Conservation (phyloP, 2,329 filamentous ascomycete species). For the Thielaviopsis musarum region DNA sequence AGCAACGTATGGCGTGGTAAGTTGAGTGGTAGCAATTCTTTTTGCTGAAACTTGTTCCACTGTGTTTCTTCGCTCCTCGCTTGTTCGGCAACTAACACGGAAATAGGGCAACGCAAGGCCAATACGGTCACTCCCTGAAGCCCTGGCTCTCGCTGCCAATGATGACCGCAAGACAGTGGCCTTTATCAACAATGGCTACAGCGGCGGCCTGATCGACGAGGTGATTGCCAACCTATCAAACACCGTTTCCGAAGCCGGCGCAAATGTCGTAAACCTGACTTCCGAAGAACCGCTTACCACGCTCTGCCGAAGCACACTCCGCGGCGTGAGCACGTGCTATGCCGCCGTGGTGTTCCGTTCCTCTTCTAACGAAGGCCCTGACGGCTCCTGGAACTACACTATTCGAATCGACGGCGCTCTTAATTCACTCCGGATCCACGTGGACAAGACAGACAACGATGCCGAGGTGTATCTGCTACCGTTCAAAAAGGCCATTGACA, state of each 20-base stretch:
- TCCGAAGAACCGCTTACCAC: slow-evolving; percentile 40
- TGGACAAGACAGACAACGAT: slow-evolving; percentile 51
- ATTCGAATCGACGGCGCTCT: slow-evolving; percentile 60
- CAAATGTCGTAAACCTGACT: slow-evolving; percentile 36
- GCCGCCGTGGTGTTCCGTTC: slow-evolving; percentile 59
- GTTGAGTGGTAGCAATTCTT: background rate
- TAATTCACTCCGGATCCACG: slow-evolving; percentile 40
- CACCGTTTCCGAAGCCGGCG: slow-evolving; percentile 39
- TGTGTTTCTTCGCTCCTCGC: background rate
- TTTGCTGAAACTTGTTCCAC: background rate
- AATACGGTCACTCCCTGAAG: slow-evolving; percentile 47
- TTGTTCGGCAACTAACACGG: background rate
- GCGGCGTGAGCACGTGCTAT: slow-evolving; percentile 55
- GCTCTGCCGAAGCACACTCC: slow-evolving; percentile 45
- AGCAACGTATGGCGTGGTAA: slow-evolving; percentile 50
- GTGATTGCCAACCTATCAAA: slow-evolving; percentile 48
- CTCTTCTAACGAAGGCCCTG: slow-evolving; percentile 53
- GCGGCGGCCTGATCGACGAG: slow-evolving; percentile 51
- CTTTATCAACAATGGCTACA: slow-evolving; percentile 60
- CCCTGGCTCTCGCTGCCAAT: slow-evolving; percentile 37
- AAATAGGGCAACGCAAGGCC: slow-evolving; percentile 32
- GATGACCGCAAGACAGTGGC: slow-evolving; percentile 50
- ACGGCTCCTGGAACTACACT: slow-evolving; percentile 70
- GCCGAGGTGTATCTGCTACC: slow-evolving; percentile 64
- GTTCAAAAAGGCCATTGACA: slow-evolving; percentile 62